Conservation (phyloP, 1,284 basidiomycete genomes). For the Sanghuangporus weigelae region DNA sequence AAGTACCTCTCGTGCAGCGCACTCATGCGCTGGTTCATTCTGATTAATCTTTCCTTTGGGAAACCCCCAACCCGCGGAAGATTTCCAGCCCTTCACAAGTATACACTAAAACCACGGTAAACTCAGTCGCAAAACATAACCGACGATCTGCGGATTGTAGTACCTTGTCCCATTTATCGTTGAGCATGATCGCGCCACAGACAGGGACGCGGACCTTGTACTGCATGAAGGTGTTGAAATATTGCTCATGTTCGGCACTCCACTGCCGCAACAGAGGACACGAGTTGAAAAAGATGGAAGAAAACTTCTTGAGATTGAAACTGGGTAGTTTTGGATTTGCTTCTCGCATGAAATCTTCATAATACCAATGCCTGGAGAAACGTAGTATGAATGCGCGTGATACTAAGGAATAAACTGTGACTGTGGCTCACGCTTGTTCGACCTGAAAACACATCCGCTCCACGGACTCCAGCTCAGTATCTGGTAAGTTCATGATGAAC, state of each 20-base stretch:
- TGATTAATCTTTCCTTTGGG: conserved; percentile 99
- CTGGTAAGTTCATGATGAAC: conserved; percentile 95
- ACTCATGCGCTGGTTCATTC: conserved; percentile 76
- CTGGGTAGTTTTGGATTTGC: conserved; percentile 86
- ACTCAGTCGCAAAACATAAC: neutral
- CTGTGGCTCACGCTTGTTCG: conserved; percentile 85
- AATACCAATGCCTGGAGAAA: conserved; percentile 90
- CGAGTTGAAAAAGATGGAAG: conserved; percentile 83
- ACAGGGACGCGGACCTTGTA: conserved; percentile 98
- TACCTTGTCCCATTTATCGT: conserved; percentile 90
- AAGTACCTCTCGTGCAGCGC: conserved; percentile 84
- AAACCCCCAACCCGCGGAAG: conserved; percentile 95
- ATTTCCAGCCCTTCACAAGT: conserved; percentile 97
- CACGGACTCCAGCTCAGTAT: conserved; percentile 85
- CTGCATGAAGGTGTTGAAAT: conserved; percentile 81
- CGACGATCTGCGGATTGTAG: conserved; percentile 20
- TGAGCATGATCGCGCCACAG: conserved; percentile 97
- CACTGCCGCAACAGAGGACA: conserved; percentile 79
- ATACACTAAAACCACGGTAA: conserved; percentile 54
- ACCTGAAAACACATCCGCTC: conserved; percentile 98
- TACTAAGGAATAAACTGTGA: conserved; percentile 16
- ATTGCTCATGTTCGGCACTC: conserved; percentile 75
- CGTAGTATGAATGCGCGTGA: conserved; percentile 3
- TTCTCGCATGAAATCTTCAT: conserved; percentile 97
- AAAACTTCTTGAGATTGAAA: conserved; percentile 88